Percentiles rank a stretch among this genome's conserved stretches.
Conservation (phyloP, 2,329 filamentous ascomycete genomes). For the Colletotrichum sp. region DNA sequence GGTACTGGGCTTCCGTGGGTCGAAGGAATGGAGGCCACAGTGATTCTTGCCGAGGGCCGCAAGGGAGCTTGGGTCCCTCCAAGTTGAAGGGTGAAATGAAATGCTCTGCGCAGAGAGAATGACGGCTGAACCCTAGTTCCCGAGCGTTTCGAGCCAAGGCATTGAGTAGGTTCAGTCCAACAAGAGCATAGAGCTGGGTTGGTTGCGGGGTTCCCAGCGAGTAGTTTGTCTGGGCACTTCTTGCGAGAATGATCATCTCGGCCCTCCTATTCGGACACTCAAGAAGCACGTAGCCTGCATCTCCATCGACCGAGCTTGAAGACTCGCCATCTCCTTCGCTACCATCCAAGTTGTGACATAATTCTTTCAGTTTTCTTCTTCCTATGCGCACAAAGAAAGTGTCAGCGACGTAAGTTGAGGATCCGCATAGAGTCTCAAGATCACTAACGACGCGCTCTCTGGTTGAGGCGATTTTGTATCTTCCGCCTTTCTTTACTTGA, state of each 20-base stretch:
- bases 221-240: not conserved
- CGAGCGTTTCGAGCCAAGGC: slow-evolving; percentile 14
- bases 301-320: not conserved
- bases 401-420: not conserved
- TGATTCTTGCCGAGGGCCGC: not conserved
- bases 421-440: not conserved
- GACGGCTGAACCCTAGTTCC: slow-evolving; percentile 1
- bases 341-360: not conserved
- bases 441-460: slow-evolving; percentile 7
- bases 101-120: slow-evolving; percentile 15
- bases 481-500: slow-evolving; percentile 4
- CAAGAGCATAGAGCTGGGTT: slow-evolving; percentile 1
- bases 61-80: slow-evolving; percentile 15
- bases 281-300: not conserved
- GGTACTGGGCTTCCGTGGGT: slow-evolving; percentile 29
- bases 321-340: not conserved
- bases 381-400: not conserved
- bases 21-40: slow-evolving; percentile 21
- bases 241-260: not conserved
- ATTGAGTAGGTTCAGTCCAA: slow-evolving; percentile 19
- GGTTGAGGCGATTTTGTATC: slow-evolving; percentile 13
- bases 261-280: not conserved
- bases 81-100: slow-evolving; percentile 14
- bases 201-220: slow-evolving; percentile 2
- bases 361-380: not conserved